Evolutionary conservation across 805 yeast genomes (phyloP).

Genomic region (Ogataea sp.): DNA sequence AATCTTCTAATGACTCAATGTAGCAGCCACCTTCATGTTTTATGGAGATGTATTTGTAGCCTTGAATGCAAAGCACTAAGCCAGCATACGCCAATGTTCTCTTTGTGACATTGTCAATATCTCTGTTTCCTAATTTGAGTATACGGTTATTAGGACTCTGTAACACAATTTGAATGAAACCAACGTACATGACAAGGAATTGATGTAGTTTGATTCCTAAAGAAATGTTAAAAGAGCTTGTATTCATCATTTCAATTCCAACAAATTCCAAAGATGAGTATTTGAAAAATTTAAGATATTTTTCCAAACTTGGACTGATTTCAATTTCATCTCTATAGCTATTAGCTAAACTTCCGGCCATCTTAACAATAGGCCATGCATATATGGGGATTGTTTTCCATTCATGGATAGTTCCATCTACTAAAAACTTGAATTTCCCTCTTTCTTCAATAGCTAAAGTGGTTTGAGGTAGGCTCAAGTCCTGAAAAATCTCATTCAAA

Average conservation of each 20-base stretch:
- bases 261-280: slow-evolving; percentile 6
- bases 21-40: too few relatives aligned
- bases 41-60: slow-evolving; percentile 2
- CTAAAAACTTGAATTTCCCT: too few relatives aligned
- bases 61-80: background rate
- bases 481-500: too few relatives aligned
- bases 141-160: background rate
- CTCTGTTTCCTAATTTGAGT: too few relatives aligned
- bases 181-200: slow-evolving; percentile 4
- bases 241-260: slow-evolving; percentile 6
- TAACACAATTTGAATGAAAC: background rate
- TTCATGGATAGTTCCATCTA: background rate
- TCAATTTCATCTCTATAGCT: slow-evolving; percentile 3
- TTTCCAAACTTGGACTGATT: too few relatives aligned
- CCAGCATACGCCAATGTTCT: slow-evolving; percentile 1
- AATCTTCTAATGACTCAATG: too few relatives aligned
- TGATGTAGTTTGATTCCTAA: slow-evolving; percentile 14
- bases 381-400: slow-evolving; percentile 6
- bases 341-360: slow-evolving; percentile 7
- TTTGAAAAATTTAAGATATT: slow-evolving; percentile 7
- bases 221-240: slow-evolving; percentile 2
- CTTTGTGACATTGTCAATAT: too few relatives aligned
- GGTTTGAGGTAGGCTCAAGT: background rate
- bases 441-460: too few relatives aligned
- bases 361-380: slow-evolving; percentile 15